These are phyloP conservation scores for Stephanodiscus triporus DNA, from an alignment of 108 stramenopile genomes.

Conservation along the genomic window DNA sequence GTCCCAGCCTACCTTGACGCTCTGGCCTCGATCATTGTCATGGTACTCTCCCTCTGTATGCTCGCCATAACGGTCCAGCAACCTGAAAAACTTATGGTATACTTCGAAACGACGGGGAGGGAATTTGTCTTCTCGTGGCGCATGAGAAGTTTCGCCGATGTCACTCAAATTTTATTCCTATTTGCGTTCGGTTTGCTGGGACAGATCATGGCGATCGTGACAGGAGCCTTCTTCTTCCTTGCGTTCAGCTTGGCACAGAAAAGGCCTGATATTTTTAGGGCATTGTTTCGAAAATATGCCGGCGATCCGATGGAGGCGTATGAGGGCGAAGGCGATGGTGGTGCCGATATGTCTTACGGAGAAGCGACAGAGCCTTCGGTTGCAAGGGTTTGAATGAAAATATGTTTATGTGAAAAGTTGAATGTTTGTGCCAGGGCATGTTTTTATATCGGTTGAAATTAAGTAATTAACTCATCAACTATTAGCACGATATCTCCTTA, in stretches of 20 bases:
- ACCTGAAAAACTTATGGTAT: constrained; percentile 40
- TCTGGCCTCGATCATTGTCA: constrained; percentile 8
- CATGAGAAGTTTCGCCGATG: constrained; percentile 28
- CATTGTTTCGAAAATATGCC: constrained; percentile 38
- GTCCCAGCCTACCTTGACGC: constrained; percentile 26
- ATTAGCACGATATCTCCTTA: neutral
- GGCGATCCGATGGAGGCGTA: constrained; percentile 35
- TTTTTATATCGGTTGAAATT: neutral
- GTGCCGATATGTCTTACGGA: constrained; percentile 6
- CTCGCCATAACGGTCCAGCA: constrained; percentile 34
- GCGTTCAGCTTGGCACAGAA: constrained; percentile 34
- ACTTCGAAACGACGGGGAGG: constrained; percentile 38
- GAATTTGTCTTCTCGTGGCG: constrained; percentile 38
- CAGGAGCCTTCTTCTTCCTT: constrained; percentile 16
- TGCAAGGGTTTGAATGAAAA: neutral
- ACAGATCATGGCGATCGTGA: constrained; percentile 33
- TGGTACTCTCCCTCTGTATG: constrained; percentile 23
- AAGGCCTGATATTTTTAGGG: constrained; percentile 47
- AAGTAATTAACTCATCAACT: neutral
- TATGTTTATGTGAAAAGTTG: neutral
- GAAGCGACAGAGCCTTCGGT: constrained; percentile 9
- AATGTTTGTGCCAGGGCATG: neutral
- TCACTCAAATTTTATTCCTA: constrained; percentile 19
- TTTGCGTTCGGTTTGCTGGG: constrained; percentile 16
- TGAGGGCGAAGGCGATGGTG: constrained; percentile 4